Conservation (phyloP, 345 rosid species). For the Dipteronia dyeriana region DNA sequence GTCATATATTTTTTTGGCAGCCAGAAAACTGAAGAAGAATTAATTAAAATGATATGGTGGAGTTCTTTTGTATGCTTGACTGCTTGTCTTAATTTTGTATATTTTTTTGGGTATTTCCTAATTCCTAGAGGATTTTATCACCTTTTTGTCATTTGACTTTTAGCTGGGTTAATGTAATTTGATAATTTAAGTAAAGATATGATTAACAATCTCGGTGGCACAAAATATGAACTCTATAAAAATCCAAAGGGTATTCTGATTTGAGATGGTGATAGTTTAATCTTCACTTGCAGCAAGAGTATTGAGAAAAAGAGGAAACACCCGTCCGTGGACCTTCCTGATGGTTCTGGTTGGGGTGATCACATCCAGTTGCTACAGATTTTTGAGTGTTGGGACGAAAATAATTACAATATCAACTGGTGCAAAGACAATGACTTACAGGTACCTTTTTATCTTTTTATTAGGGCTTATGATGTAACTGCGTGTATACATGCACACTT, state of each 20-base stretch:
- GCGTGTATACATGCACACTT: background rate
- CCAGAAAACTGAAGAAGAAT: background rate
- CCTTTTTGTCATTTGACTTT: background rate
- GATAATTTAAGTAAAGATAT: background rate
- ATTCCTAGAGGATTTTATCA: background rate
- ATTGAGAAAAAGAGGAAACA: constrained; percentile 84
- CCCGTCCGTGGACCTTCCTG: constrained; percentile 65
- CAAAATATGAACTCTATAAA: background rate
- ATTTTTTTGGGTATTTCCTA: background rate
- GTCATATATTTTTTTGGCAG: background rate
- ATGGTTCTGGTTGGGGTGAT: constrained; percentile 94
- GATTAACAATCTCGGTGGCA: background rate
- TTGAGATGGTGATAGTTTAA: constrained; percentile 9
- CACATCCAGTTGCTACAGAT: constrained; percentile 93
- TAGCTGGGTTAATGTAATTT: background rate
- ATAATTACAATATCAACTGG: constrained; percentile 70
- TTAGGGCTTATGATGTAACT: constrained; percentile 3
- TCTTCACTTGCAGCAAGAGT: constrained; percentile 48
- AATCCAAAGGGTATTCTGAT: background rate
- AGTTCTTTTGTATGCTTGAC: background rate
- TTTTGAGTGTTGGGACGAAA: constrained; percentile 74
- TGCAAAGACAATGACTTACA: constrained; percentile 74
- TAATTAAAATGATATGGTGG: background rate
- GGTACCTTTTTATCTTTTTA: constrained; percentile 43
- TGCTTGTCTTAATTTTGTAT: background rate